Evolutionary conservation across 2,329 filamentous ascomycete species (phyloP), one percentile per base, ranked within the genome.

Genomic region (Sphaceloma murrayae): DNA sequence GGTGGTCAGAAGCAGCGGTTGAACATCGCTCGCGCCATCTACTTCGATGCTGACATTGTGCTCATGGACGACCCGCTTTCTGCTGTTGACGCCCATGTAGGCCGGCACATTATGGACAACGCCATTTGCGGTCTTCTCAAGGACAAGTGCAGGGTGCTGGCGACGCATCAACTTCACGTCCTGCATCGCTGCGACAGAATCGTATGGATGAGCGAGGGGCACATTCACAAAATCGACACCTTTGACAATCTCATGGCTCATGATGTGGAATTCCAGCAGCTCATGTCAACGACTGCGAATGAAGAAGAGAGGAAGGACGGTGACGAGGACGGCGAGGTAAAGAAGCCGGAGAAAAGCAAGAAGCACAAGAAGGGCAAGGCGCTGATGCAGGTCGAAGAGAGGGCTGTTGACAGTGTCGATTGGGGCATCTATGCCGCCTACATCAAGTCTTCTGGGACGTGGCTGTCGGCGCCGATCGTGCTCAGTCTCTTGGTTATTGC

Each of bases 151-250:
- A 76, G 91, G 14, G 82, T 96, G 24, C 70, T 98, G 22, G 91
- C 89, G 1, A 98, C 91, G 0, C 91, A 98, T 62, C 89, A 96
- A 61, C 75, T 96, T 10, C 91, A 93, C 69, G 88, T 96, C 4
- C 74, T 96, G 4, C 87, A 75, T 58, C 80, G 87, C 24, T 95
- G 87, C 55, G 89, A 96, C 59, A 75, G 89, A 24, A 89, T 96
- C 51, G 78, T 96, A 38, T 88, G 87, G 78, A 88, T 98, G 77
- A 84, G 95, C 46, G 78, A 80, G 11, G 91, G 91, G 33, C 77
- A 73, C 44, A 83, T 96, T 45, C 77, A 84, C 60, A 85, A 87
- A 3, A 70, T 95, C 29, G 88, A 91, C 53, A 95, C 88, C 0
- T 96, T 89, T 55, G 78, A 85, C 24, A 88, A 93, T 47, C 72